phyloP scores from a whole-genome alignment of 2,329 filamentous ascomycete species.

The Phialocephala sp. region DNA sequence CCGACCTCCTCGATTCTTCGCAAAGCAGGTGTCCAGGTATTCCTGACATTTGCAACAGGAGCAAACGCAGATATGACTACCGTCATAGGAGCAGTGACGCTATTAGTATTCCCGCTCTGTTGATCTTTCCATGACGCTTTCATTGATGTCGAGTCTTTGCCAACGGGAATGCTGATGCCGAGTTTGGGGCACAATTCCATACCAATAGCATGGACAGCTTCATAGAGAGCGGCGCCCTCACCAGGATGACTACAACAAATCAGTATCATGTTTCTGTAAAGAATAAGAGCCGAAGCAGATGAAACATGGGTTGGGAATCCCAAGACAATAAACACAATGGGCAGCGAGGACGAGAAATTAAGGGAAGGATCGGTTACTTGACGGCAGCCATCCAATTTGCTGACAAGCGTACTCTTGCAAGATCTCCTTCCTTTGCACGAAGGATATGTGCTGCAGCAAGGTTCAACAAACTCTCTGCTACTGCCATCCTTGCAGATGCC shows the following conservation, averaged over 20 bases:
- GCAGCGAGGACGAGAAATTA: no score
- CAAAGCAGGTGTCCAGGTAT: conserved; percentile 93
- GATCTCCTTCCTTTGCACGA: conserved; percentile 38
- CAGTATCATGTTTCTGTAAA: no score
- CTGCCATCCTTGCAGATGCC: conserved; percentile 94
- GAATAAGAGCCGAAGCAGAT: no score
- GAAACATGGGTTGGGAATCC: not conserved
- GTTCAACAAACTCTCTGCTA: conserved; percentile 93
- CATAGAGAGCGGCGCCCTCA: conserved; percentile 89
- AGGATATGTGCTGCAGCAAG: conserved; percentile 77
- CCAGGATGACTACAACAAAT: conserved; percentile 68
- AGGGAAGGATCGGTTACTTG: not conserved
- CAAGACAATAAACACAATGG: no score
- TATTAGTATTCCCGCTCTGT: conserved; percentile 70
- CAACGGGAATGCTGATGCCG: conserved; percentile 93
- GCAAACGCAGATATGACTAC: conserved; percentile 91
- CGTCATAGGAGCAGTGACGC: conserved; percentile 90
- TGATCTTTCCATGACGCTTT: conserved; percentile 92
- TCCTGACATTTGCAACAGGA: conserved; percentile 78
- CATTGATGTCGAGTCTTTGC: conserved; percentile 99
- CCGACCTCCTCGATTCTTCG: conserved; percentile 84
- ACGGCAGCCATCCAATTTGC: conserved; percentile 68
- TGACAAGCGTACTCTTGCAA: conserved; percentile 83
- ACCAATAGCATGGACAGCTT: conserved; percentile 91
- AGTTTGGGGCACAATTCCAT: conserved; percentile 90